Evolutionary conservation across 768 basidiomycete genomes (phyloP).

Genomic region (Suillus tomentosus): DNA sequence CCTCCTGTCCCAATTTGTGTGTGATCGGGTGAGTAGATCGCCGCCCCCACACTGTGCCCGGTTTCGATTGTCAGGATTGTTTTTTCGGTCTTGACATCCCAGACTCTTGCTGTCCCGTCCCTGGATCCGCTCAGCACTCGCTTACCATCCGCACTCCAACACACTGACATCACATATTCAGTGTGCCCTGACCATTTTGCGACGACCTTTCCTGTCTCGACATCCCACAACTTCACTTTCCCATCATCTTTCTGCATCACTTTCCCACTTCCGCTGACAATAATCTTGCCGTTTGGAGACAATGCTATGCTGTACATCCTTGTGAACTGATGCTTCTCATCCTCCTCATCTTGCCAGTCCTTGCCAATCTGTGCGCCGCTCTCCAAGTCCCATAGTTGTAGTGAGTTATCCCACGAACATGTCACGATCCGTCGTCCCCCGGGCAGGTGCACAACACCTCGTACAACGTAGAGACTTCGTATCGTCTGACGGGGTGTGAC

Average conservation of each 20-base stretch:
- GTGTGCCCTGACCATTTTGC: no score
- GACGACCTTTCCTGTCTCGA: no score
- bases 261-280: not conserved
- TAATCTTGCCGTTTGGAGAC: not conserved
- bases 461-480: accelerated
- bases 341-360: not conserved
- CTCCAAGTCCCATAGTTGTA: not conserved
- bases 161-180: no score
- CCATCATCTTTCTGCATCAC: no score
- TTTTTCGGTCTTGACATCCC: no score
- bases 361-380: not conserved
- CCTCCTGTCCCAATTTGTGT: not conserved
- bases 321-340: no score
- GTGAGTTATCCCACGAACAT: not conserved
- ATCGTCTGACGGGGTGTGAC: not conserved
- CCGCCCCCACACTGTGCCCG: not conserved
- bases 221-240: no score
- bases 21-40: not conserved
- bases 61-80: not conserved
- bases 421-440: not conserved
- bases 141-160: no score
- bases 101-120: no score
- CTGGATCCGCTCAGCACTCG: no score
- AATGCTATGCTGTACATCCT: not conserved
- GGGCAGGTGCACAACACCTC: not conserved